Conservation (phyloP, 768 basidiomycete genomes). For the Leccinum ochraceum region DNA sequence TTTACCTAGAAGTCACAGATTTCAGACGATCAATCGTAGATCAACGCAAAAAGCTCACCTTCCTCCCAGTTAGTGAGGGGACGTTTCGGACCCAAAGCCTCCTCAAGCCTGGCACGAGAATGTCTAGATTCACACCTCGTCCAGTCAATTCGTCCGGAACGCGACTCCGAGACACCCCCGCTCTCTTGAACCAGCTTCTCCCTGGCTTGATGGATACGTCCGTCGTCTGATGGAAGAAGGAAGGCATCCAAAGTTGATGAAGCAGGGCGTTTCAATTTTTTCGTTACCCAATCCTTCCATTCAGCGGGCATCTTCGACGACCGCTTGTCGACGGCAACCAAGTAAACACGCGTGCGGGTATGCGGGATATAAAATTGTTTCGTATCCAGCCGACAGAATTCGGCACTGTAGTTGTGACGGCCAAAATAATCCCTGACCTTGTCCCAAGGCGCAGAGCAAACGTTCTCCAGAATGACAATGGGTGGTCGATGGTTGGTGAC, state of each 20-base stretch:
- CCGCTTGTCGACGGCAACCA: constrained; percentile 73
- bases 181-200: constrained; percentile 78
- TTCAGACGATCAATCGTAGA: constrained; percentile 1
- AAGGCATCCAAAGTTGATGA: constrained; percentile 91
- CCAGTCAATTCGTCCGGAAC: constrained; percentile 84
- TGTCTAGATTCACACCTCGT: constrained; percentile 91
- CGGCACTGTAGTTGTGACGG: constrained; percentile 73
- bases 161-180: constrained; percentile 57
- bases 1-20: constrained; percentile 50
- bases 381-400: constrained; percentile 70
- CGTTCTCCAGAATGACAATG: constrained; percentile 94
- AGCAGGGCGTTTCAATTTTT: constrained; percentile 75
- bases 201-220: constrained; percentile 86
- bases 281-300: constrained; percentile 65
- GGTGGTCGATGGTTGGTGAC: constrained; percentile 84
- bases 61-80: constrained; percentile 94
- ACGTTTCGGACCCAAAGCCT: constrained; percentile 76
- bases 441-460: constrained; percentile 87
- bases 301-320: constrained; percentile 58
- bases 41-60: constrained; percentile 45
- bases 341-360: constrained; percentile 88
- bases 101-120: constrained; percentile 82
- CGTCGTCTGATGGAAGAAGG: constrained; percentile 87
- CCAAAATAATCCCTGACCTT: constrained; percentile 76
- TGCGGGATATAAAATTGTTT: constrained; percentile 95